Evolutionary conservation across 2,329 filamentous ascomycete species (phyloP).

Genomic region (Xylariomycetidae sp.): DNA sequence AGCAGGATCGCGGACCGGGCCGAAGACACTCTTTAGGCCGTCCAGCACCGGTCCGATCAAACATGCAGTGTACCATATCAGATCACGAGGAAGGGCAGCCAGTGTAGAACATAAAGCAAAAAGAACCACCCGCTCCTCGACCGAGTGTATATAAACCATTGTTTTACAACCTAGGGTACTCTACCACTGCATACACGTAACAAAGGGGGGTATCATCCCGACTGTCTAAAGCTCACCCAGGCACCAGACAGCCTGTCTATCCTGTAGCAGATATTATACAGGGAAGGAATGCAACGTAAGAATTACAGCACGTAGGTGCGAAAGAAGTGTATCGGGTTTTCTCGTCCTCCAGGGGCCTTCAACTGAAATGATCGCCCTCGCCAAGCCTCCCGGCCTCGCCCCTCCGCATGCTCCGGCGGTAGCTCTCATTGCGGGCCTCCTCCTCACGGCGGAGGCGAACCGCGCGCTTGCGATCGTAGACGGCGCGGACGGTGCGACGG

Average conservation of each 20-base stretch:
- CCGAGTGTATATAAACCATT: slow-evolving; percentile 1
- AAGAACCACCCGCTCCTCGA: background rate
- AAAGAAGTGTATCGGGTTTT: no score
- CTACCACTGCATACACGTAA: no score
- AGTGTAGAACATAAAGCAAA: slow-evolving; percentile 1
- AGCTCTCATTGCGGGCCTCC: slow-evolving; percentile 31
- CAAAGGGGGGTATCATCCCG: no score
- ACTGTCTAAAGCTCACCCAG: no score
- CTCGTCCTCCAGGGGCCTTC: no score
- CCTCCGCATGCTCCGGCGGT: slow-evolving; percentile 40
- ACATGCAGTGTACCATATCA: background rate
- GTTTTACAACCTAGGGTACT: no score
- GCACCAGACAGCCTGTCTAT: no score
- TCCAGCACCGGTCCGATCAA: background rate
- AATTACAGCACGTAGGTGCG: no score
- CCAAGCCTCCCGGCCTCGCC: slow-evolving; percentile 52
- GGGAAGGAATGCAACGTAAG: no score
- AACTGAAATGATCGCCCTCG: slow-evolving; percentile 63
- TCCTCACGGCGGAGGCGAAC: slow-evolving; percentile 50
- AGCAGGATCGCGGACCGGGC: no score
- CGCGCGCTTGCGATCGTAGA: slow-evolving; percentile 87
- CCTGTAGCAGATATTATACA: no score
- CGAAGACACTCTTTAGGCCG: no score
- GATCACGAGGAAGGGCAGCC: background rate
- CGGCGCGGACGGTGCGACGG: slow-evolving; percentile 70